Conservation (phyloP, 2,329 filamentous ascomycete genomes). For the Ceratocystis alfenasii region DNA sequence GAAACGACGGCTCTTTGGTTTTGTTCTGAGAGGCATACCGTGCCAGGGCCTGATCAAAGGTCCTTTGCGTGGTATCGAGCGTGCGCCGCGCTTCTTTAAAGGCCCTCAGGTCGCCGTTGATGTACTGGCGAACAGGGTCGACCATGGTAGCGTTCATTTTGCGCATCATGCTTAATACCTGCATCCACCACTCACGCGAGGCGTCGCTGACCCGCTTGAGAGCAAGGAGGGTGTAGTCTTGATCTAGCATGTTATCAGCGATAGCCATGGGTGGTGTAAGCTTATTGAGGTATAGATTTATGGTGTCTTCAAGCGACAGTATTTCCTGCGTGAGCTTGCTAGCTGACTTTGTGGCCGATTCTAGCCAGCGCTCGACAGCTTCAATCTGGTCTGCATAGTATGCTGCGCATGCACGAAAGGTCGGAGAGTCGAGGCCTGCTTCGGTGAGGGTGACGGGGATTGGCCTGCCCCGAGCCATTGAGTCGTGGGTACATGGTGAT, state of each 20-base stretch:
- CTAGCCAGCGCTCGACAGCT: constrained; percentile 83
- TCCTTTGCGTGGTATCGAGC: constrained; percentile 70
- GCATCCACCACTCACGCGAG: constrained; percentile 76
- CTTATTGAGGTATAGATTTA: constrained; percentile 64
- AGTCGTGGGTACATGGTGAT: constrained; percentile 4
- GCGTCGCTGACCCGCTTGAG: constrained; percentile 77
- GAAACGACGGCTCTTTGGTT: constrained; percentile 79
- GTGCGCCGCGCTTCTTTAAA: constrained; percentile 75
- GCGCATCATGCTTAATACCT: constrained; percentile 60
- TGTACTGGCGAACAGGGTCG: constrained; percentile 70
- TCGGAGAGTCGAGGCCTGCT: constrained; percentile 90
- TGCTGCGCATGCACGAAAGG: constrained; percentile 74
- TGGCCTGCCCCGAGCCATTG: constrained; percentile 30
- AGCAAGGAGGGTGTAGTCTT: constrained; percentile 85
- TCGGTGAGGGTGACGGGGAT: constrained; percentile 81
- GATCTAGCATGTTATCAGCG: constrained; percentile 77
- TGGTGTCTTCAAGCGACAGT: constrained; percentile 61
- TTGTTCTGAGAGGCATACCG: constrained; percentile 79
- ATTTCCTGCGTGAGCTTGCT: constrained; percentile 50
- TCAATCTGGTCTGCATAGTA: constrained; percentile 92
- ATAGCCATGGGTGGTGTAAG: constrained; percentile 61
- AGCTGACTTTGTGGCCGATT: constrained; percentile 42
- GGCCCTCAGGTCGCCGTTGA: constrained; percentile 63
- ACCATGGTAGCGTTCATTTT: constrained; percentile 64
- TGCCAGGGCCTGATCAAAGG: constrained; percentile 68